Base-by-base conservation (phyloP, 441 rosid species). In the Melastoma candidum region DNA sequence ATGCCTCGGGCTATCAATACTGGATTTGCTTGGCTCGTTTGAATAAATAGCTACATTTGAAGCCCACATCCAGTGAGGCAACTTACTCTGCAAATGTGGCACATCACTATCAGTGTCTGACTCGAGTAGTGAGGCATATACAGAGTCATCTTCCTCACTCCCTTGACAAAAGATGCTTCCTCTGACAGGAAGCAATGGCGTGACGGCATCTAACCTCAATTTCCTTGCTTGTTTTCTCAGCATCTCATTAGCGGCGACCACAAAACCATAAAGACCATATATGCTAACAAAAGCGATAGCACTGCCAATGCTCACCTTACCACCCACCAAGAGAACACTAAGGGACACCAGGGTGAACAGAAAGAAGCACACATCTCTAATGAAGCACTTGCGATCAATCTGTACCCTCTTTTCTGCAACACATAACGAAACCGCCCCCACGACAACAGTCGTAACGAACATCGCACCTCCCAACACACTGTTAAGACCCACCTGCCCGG, bases 11-110 rank as follows among this genome's bases (percentile, higher is more conserved):
- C 84, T 81, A 58, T 81, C 86, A 0, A 48, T 49, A 63, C 48
- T 59, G 7, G 47, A 32, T 64, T 74, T 85, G 11, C 63, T 12
- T 25, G 70, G 59, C 68, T 85, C 78, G 59, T 84, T 80, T 10
- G 96, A 87, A 59, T 83, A 90, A 44, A 87, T 85, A 7, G 97
- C 96, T 2, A 87, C 90, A 58, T 90, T 80, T 4, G 92, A 77
- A 48, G 95, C 90, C 97, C 96, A 90, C 96, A 90, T 90, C 97
- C 96, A 87, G 48, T 77, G 87, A 1, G 97, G 95, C 22, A 89
- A 64, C 53, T 87, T 77, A 53, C 78, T 63, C 57, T 74, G 95
- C 13, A 85, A 73, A 70, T 58, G 79, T n/a, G 95, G 97, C 4
- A 86, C 83, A 57, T 65, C 78, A 9, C 68, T 74, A 32, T 77